Evolutionary conservation across 2,329 filamentous ascomycete species (phyloP), one percentile per base, ranked within the genome.

Genomic region (Arthroderma uncinatum): DNA sequence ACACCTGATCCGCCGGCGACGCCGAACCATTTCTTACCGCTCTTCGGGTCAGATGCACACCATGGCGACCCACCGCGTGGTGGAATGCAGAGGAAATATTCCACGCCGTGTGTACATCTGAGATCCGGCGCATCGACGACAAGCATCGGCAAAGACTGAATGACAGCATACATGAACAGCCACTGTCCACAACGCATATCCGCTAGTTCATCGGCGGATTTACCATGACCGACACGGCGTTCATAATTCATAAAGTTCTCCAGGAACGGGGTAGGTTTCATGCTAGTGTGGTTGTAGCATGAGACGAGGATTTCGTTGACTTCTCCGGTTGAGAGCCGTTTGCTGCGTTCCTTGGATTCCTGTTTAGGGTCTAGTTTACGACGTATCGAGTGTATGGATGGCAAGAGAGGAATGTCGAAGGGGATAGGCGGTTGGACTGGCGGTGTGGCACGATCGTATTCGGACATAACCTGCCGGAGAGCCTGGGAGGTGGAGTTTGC

Each of bases 371-470:
- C 80, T 33, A 89, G 76, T 44, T 83, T 85, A 40, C 82, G 78
- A 57, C 85, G 78, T 16, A 89, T 78, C 1, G 82, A 76, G 33
- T 79, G 77, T 64, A 94, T 79, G 0, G 79, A 80, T 0, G 92
- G 92, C 23, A 94, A 72, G 62, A 84, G 80, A 2, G 93, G 92
- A 3, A 89, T 77, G 67, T 97, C 92, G 66, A 92, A 97, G 0
- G 93, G 92, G 57, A 97, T 83, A 0, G 92, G 89, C 0, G 93
- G 93, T 59, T 92, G 82, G 0, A 97, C 90, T 0, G 93, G 93
- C 0, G 92, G 89, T 12, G 85, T 88, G 7, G 87, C 92, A 59
- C 86, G 83, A 68, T 98, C 93, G 66, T 90, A 96, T 71, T 97
- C 92, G 63, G 82, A 84, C 61, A 96, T 78, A 10, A 96, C 81